Evolutionary conservation across 768 basidiomycete genomes (phyloP).

Genomic region (Filobasidium floriforme): DNA sequence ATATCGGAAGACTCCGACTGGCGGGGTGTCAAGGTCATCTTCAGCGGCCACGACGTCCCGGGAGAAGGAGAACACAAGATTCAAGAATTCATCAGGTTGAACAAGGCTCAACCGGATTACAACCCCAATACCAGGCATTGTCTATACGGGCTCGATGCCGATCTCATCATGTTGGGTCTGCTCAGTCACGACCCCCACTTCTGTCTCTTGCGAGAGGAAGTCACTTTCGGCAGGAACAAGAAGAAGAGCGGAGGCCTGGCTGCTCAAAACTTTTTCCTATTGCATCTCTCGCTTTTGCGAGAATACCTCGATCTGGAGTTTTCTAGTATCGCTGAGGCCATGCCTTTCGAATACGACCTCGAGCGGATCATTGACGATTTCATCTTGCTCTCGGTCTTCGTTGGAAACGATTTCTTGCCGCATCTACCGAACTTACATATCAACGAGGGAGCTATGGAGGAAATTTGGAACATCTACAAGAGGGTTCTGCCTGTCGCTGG

Average conservation of each 20-base stretch:
- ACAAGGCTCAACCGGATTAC: conserved; percentile 90
- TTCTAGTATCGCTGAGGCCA: conserved; percentile 49
- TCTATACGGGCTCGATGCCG: conserved; percentile 95
- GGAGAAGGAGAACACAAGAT: conserved; percentile 99
- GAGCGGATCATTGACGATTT: conserved; percentile 98
- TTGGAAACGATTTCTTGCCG: conserved; percentile 95
- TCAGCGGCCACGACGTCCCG: conserved; percentile 95
- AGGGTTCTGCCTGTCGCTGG: conserved; percentile 64
- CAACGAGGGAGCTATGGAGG: conserved; percentile 90
- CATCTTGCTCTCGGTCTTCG: conserved; percentile 88
- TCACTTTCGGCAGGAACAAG: conserved; percentile 83
- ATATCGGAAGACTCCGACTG: conserved; percentile 94
- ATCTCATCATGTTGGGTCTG: conserved; percentile 94
- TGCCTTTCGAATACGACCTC: conserved; percentile 76
- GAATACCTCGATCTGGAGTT: conserved; percentile 98
- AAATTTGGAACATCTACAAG: conserved; percentile 92
- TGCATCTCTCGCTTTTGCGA: conserved; percentile 88
- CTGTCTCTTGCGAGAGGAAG: conserved; percentile 92
- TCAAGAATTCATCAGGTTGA: conserved; percentile 95
- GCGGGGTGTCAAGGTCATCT: conserved; percentile 80
- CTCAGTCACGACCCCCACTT: conserved; percentile 98
- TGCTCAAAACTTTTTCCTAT: conserved; percentile 80
- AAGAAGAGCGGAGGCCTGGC: conserved; percentile 57
- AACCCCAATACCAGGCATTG: conserved; percentile 96
- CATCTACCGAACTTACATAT: conserved; percentile 95